Evolutionary conservation across 495 filamentous ascomycete species (phyloP).

Genomic region (Tuber microsphaerosporum): DNA sequence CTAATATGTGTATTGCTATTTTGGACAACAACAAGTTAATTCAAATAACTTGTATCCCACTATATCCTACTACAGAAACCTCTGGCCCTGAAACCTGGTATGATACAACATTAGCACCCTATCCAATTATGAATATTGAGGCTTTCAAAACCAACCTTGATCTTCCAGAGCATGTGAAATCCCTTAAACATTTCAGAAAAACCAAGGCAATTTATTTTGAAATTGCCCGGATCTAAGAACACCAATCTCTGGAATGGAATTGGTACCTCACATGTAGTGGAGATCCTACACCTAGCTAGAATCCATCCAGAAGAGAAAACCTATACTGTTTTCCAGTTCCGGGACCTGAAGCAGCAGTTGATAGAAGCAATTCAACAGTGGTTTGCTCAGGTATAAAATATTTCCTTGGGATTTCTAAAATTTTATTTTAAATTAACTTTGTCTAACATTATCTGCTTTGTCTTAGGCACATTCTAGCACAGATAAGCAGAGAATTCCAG

Average conservation of each 20-base stretch:
- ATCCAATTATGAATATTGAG: background rate
- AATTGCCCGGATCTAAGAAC: background rate
- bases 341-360: no score
- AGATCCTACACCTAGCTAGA: background rate
- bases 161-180: background rate
- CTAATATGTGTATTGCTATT: constrained; percentile 7
- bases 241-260: background rate
- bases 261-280: background rate
- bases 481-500: no score
- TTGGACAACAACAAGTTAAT: background rate
- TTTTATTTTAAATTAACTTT: no score
- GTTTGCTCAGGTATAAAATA: no score
- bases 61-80: background rate
- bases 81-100: background rate
- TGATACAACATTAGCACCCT: background rate
- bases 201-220: constrained; percentile 3
- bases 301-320: no score
- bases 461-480: no score
- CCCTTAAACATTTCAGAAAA: background rate
- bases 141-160: no score
- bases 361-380: no score
- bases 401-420: no score
- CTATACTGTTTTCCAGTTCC: no score
- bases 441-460: no score
- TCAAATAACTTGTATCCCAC: background rate